Evolutionary conservation across 768 basidiomycete genomes (phyloP).

Genomic region (Floccularia luteovirens): DNA sequence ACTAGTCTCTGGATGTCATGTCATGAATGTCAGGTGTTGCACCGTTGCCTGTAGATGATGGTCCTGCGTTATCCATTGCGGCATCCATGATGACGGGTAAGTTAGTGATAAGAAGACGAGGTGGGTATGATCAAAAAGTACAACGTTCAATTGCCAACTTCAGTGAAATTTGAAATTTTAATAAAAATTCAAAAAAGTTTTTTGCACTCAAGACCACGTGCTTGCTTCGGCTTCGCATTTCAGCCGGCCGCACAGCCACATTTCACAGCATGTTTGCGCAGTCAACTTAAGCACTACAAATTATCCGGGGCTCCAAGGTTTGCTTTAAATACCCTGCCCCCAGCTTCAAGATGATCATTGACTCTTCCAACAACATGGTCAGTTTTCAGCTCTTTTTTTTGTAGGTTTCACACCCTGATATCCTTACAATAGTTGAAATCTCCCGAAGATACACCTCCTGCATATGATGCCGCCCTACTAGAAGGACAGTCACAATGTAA

Average conservation of each 20-base stretch:
- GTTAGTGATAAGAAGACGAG: no score
- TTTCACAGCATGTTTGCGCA: no score
- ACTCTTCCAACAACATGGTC: slow-evolving; percentile 18
- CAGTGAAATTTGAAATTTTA: no score
- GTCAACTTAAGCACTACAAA: no score
- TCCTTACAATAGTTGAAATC: slow-evolving; percentile 7
- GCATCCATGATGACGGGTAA: slow-evolving; percentile 9
- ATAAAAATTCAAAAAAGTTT: slow-evolving; percentile 4
- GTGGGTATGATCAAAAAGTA: no score
- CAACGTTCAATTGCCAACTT: no score
- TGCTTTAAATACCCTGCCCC: no score
- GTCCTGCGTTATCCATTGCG: slow-evolving; percentile 17
- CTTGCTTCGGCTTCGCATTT: no score
- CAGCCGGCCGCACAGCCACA: no score
- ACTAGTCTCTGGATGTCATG: slow-evolving; percentile 90
- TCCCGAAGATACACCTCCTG: slow-evolving; percentile 36
- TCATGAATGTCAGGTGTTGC: slow-evolving; percentile 18
- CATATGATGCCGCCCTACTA: slow-evolving; percentile 36
- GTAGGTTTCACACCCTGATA: slow-evolving; percentile 3
- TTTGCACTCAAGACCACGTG: no score
- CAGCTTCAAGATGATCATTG: slow-evolving; percentile 7
- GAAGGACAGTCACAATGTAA: slow-evolving; percentile 19
- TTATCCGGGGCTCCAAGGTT: not conserved
- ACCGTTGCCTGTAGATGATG: slow-evolving; percentile 15
- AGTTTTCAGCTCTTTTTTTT: slow-evolving; percentile 3